Evolutionary conservation across 371 early-diverging fungal genomes (phyloP).

Genomic region (Dinochytrium kinnereticum): DNA sequence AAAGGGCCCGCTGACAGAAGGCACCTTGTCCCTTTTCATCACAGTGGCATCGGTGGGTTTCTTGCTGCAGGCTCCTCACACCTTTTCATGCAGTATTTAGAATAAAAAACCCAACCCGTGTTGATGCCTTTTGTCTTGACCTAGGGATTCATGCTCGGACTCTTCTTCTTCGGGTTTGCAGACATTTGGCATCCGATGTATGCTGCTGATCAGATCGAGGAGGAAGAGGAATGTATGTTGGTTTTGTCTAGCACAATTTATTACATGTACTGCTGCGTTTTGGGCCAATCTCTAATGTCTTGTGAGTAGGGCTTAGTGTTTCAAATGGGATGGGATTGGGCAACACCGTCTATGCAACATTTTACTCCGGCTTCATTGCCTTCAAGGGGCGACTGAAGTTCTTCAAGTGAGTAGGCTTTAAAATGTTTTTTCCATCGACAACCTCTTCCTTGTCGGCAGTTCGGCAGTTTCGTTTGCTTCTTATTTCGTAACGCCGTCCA

Average conservation of each 20-base stretch:
- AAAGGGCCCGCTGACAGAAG: not conserved
- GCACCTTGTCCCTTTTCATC: not conserved
- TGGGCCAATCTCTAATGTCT: too few relatives aligned
- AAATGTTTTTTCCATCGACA: not conserved
- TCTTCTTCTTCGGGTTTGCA: not conserved
- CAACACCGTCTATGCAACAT: not conserved
- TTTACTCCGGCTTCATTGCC: not conserved
- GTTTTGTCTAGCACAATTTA: too few relatives aligned
- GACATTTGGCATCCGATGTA: not conserved
- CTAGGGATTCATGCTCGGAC: not conserved
- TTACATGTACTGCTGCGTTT: too few relatives aligned
- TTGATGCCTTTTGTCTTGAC: too few relatives aligned
- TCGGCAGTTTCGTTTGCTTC: too few relatives aligned
- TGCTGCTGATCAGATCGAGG: not conserved
- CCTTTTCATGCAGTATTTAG: too few relatives aligned
- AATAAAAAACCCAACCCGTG: too few relatives aligned
- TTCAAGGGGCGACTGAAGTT: not conserved
- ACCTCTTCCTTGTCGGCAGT: too few relatives aligned
- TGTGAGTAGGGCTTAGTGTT: not conserved
- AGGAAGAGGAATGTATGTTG: not conserved
- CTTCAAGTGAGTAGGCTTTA: not conserved
- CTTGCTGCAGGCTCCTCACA: too few relatives aligned
- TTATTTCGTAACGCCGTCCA: too few relatives aligned
- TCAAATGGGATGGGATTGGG: not conserved
- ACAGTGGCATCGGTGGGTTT: too few relatives aligned